These are phyloP conservation scores for Warburgia ugandensis DNA, from an alignment of 164 flowering plant genomes.

Conservation along the genomic window DNA sequence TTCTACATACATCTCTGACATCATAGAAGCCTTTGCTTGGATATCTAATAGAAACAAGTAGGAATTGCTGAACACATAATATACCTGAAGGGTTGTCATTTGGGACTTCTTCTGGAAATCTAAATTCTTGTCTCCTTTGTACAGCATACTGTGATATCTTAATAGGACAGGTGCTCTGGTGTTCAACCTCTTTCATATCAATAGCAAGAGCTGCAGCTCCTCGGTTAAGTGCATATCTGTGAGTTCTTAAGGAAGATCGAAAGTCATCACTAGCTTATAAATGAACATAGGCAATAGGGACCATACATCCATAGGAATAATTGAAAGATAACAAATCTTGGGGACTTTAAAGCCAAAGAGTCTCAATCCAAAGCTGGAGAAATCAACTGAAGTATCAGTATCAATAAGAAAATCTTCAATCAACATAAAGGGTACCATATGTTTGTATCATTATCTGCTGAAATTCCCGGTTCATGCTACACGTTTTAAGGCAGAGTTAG, in stretches of 20 bases:
- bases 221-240: slow-evolving; percentile 73
- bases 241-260: slow-evolving; percentile 19
- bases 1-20: too few species aligned
- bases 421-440: too few species aligned
- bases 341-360: too few species aligned
- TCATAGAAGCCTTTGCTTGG: too few species aligned
- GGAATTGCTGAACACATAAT: background rate
- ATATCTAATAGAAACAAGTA: too few species aligned
- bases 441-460: too few species aligned
- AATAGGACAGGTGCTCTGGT: slow-evolving; percentile 14
- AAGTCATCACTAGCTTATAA: too few species aligned
- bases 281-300: background rate
- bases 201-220: slow-evolving; percentile 77
- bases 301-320: background rate
- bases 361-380: too few species aligned
- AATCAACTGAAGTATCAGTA: too few species aligned
- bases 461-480: too few species aligned
- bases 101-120: slow-evolving; percentile 14
- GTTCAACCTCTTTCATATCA: slow-evolving; percentile 51
- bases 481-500: too few species aligned
- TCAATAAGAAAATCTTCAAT: too few species aligned
- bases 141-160: slow-evolving; percentile 32
- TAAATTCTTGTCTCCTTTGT: slow-evolving; percentile 44
- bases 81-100: slow-evolving; percentile 27
- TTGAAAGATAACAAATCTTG: background rate